Evolutionary conservation across 176 grass and related monocot genomes (phyloP), one percentile per base, ranked within the genome.

Genomic region (Microstegium vimineum): DNA sequence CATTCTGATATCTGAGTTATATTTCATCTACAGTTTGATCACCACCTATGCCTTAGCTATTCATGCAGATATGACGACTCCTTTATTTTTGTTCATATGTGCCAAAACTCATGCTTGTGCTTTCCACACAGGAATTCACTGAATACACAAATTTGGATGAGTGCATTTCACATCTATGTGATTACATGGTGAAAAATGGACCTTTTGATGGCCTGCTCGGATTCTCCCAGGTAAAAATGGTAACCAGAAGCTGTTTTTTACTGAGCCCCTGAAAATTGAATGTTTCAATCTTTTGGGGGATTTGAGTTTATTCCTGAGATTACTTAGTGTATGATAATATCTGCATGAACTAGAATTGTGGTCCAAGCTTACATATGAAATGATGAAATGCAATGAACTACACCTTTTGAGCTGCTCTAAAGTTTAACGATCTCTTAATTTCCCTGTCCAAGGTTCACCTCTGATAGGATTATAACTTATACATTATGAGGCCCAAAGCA

Each of bases 131-230:
- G 95, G 90, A 98, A 10, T 94, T 98, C 62, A 94, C 88, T 2
- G 86, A 93, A 71, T 98, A 94, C 79, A 87, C 86, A 80, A 98
- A 94, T 86, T 79, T 98, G 62, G 95, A 98, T 2, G 79, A 90
- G 36, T 94, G 95, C 46, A 78, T 98, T 38, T 86, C 79, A 0
- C 78, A 90, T 71, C 70, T 94, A 16, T 98, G 94, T 17, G 69
- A 91, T 69, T 93, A 94, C 88, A 94, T 98, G 37, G 86, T 77
- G 34, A 93, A 90, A 61, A 94, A 94, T 49, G 92, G 92, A 16
- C 95, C 94, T 56, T 94, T 98, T 22, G 86, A 94, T 10, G 90
- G 92, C 51, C 56, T 98, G 15, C 88, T 98, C 71, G 95, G 95
- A 35, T 98, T 98, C 90, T 94, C 92, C 37, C 95, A 98, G 95